These are phyloP conservation scores for Leptographium lundbergii DNA, from an alignment of 2,329 filamentous ascomycete species.

Conservation along the genomic window DNA sequence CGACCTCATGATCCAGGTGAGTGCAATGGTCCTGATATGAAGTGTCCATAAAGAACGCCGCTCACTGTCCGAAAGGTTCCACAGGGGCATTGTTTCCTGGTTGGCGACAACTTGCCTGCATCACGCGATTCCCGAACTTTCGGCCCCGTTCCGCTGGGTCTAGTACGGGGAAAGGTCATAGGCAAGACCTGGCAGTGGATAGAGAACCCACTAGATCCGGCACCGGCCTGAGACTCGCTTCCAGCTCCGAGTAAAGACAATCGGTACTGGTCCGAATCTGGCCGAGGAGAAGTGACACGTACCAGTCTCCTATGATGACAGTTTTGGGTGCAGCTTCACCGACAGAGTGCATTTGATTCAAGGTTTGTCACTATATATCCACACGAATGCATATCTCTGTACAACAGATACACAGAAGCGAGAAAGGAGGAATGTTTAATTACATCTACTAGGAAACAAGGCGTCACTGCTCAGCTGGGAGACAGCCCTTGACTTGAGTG, in stretches of 20 bases:
- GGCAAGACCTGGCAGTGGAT: slow-evolving; percentile 43
- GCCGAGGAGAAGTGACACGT: neutral
- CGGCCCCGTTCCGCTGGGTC: slow-evolving; percentile 72
- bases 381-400: neutral
- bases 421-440: slow-evolving; percentile 13
- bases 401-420: neutral
- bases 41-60: neutral
- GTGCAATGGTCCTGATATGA: neutral
- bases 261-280: neutral
- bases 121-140: slow-evolving; percentile 80
- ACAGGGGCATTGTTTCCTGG: slow-evolving; percentile 80
- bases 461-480: neutral
- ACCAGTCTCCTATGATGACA: neutral
- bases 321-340: neutral
- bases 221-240: neutral
- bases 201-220: slow-evolving; percentile 19
- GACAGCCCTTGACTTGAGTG: neutral
- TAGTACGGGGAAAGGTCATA: slow-evolving; percentile 74
- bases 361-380: slow-evolving; percentile 1
- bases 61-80: slow-evolving; percentile 50
- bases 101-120: slow-evolving; percentile 73
- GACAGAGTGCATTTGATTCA: neutral
- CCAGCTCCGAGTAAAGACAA: neutral
- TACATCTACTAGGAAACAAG: slow-evolving; percentile 14
- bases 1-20: slow-evolving; percentile 53